phyloP scores from a whole-genome alignment of 257 asterid species.

The Nicotiana undulata region DNA sequence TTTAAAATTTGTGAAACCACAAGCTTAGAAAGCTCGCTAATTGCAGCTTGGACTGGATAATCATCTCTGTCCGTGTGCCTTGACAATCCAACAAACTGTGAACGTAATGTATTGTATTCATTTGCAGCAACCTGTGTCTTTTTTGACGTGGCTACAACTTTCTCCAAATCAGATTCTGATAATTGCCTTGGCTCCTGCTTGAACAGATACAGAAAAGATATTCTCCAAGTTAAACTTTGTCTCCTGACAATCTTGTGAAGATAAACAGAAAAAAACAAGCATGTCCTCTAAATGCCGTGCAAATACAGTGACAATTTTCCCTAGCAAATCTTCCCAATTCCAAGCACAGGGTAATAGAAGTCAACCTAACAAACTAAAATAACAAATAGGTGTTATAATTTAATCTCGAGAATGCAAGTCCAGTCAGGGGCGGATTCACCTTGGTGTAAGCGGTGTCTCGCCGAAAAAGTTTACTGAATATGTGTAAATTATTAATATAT shows the following conservation, averaged over 20 bases:
- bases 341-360: not conserved
- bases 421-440: too few species aligned
- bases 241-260: not conserved
- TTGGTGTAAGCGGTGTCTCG: too few species aligned
- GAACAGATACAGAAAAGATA: not conserved
- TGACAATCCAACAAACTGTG: slow-evolving; percentile 33
- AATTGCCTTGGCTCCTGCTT: slow-evolving; percentile 55
- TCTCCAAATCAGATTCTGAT: slow-evolving; percentile 57
- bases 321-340: not conserved
- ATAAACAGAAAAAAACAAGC: not conserved
- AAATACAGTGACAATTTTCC: not conserved
- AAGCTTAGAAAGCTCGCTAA: slow-evolving; percentile 48
- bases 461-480: too few species aligned
- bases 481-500: too few species aligned
- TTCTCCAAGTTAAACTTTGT: not conserved
- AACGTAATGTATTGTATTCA: slow-evolving; percentile 47
- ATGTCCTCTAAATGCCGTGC: not conserved
- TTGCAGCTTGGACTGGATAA: slow-evolving; percentile 52
- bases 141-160: slow-evolving; percentile 45
- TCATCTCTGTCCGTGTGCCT: slow-evolving; percentile 31
- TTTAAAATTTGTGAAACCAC: slow-evolving; percentile 56
- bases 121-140: slow-evolving; percentile 65
- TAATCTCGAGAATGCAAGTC: not conserved
- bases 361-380: not conserved
- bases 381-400: not conserved